Conservation (phyloP, 306 rosid genomes). For the Echinosophora koreensis region DNA sequence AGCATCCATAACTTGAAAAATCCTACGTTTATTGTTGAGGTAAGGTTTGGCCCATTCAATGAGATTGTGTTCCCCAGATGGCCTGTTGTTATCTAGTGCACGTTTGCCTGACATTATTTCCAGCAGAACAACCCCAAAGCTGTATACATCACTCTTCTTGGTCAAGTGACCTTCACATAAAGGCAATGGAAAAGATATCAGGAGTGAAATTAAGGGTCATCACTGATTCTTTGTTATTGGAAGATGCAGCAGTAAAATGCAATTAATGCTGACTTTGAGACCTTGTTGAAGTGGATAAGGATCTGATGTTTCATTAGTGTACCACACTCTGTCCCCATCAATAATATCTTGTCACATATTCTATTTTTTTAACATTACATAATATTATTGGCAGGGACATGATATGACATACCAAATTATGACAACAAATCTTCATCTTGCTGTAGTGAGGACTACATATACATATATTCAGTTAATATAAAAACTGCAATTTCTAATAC, state of each 20-base stretch:
- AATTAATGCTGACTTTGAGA: background rate
- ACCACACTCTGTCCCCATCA: no score
- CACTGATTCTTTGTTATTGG: background rate
- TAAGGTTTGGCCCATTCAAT: slow-evolving; percentile 95
- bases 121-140: slow-evolving; percentile 92
- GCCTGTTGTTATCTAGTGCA: slow-evolving; percentile 85
- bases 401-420: no score
- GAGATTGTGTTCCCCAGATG: slow-evolving; percentile 77
- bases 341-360: no score
- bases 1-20: slow-evolving; percentile 77
- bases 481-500: background rate
- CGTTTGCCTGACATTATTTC: slow-evolving; percentile 88
- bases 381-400: no score
- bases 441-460: no score
- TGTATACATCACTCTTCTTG: slow-evolving; percentile 86
- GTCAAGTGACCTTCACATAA: slow-evolving; percentile 86
- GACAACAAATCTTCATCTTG: no score
- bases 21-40: slow-evolving; percentile 79
- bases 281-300: background rate
- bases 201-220: slow-evolving; percentile 11
- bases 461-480: background rate
- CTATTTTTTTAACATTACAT: no score
- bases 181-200: slow-evolving; percentile 38
- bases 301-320: no score
- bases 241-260: slow-evolving; percentile 4